A percentile compares a stretch with the other conserved stretches of the same genome.
phyloP scores from a whole-genome alignment of 1,139 yeast species.

The Yamadazyma sp. region DNA sequence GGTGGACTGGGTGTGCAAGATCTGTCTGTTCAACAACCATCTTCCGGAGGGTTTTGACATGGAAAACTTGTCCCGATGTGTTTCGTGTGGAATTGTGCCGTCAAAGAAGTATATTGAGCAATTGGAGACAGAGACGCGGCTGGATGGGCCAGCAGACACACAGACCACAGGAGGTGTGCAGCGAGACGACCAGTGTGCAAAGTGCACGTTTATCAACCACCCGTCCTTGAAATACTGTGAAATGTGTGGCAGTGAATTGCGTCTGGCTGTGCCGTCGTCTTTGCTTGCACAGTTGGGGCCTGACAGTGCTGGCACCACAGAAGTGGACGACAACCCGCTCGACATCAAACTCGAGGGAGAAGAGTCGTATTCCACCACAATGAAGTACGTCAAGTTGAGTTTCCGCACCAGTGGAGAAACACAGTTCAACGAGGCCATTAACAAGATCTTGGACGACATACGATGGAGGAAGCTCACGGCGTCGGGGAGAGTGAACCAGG shows the following conservation, averaged over 20 bases:
- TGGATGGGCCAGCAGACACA: too few species aligned
- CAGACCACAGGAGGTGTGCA: not conserved
- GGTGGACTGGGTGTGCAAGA: constrained; percentile 78
- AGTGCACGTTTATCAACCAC: constrained; percentile 86
- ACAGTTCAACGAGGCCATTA: constrained; percentile 43
- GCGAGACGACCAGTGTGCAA: constrained; percentile 53
- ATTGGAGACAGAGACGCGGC: constrained; percentile 4
- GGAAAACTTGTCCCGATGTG: constrained; percentile 55
- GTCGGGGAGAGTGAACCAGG: constrained; percentile 41
- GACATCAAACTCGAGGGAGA: constrained; percentile 27
- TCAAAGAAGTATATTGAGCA: constrained; percentile 14
- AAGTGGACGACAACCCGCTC: not conserved
- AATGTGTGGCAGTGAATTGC: constrained; percentile 72
- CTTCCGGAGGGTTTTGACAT: constrained; percentile 31
- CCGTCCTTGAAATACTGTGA: constrained; percentile 79
- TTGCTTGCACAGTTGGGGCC: constrained; percentile 8
- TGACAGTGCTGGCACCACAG: not conserved
- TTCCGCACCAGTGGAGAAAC: constrained; percentile 62
- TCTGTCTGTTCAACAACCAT: constrained; percentile 71
- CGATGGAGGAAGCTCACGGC: constrained; percentile 45
- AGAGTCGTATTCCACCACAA: constrained; percentile 33
- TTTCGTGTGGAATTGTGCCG: constrained; percentile 70
- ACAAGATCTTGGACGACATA: constrained; percentile 42
- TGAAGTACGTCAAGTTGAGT: constrained; percentile 53
- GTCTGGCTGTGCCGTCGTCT: constrained; percentile 19